A percentile compares a stretch with the other conserved stretches of the same genome.
Evolutionary conservation across 371 early-diverging fungal genomes (phyloP).

Genomic region (Circinella minor): DNA sequence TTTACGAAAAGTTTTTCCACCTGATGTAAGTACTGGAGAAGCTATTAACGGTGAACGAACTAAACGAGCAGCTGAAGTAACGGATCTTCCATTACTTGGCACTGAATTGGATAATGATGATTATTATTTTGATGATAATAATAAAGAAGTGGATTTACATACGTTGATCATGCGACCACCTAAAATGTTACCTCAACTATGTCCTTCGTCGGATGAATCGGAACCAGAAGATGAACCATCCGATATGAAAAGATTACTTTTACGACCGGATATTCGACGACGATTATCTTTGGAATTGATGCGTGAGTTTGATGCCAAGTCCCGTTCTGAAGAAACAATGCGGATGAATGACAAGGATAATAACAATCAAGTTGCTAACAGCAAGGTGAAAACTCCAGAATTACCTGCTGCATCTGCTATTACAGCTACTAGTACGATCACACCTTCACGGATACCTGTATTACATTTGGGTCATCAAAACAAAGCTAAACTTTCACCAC

Average conservation of each 20-base stretch:
- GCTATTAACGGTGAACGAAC: conserved; percentile 45
- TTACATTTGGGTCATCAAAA: conserved; percentile 18
- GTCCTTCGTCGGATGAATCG: conserved; percentile 4
- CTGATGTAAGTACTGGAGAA: conserved; percentile 34
- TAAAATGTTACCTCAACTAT: conserved; percentile 5
- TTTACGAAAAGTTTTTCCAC: conserved; percentile 69
- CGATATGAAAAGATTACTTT: conserved; percentile 13
- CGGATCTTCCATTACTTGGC: conserved; percentile 47
- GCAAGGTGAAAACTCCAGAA: conserved; percentile 16
- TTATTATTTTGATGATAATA: conserved; percentile 19
- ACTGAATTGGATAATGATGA: conserved; percentile 38
- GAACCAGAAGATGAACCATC: not conserved
- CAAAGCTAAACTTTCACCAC: conserved; percentile 18
- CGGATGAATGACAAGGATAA: not conserved
- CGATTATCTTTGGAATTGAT: conserved; percentile 42
- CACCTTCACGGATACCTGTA: conserved; percentile 47
- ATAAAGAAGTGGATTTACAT: conserved; percentile 7
- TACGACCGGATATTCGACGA: conserved; percentile 37
- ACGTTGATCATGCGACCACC: not conserved
- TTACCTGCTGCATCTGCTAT: conserved; percentile 27
- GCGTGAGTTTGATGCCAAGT: conserved; percentile 39
- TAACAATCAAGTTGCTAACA: not conserved
- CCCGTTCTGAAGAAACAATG: conserved; percentile 21
- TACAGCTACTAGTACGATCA: conserved; percentile 5
- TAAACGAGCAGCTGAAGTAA: conserved; percentile 41